Evolutionary conservation across 2,329 filamentous ascomycete species (phyloP), one percentile per base, ranked within the genome.

Genomic region (Diaporthe humulicola): DNA sequence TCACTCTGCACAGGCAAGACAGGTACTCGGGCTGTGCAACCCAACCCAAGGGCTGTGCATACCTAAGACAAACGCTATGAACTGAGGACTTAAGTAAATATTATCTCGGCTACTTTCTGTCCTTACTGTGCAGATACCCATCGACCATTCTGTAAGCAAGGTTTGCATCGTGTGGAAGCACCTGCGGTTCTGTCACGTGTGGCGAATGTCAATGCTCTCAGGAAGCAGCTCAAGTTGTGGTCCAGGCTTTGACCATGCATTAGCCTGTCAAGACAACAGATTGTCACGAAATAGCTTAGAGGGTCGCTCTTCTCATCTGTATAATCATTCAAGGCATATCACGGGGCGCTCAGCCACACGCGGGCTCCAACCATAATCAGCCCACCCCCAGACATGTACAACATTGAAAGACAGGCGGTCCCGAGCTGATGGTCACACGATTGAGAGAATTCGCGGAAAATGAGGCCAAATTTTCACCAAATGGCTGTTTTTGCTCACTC

Each of bases 201-300:
- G 22, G 22, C 22, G 9, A 28, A 22, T 10, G 17, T 28, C 30
- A 48, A 5, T 25, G 7, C 14, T 30, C 19, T n/a, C 10, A 15
- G 42, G 42, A 38, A 19, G n/a, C 7, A 38, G 19, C n/a, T 17
- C 12, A 17, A 25, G 2, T 66, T 3, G 8, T 14, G n/a, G 22
- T 15, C 6, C 30, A 50, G 38, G n/a, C n/a, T 19, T 12, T 30
- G 17, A n/a, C 25, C 28, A 42, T 61, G 14, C n/a, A 28, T 12
- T 8, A 30, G 22, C 25, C 25, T 22, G 19, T 50, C 12, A 25
- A 17, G 9, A 50, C 25, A 3, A 50, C 4, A 5, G 3, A 17
- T 6, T 3, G 38, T 12, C 0, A 25, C 14, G 4, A 25, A 22
- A 2, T 2, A 25, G 1, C 5, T 17, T 3, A 19, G 9, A 5